Evolutionary conservation across 352 stramenopile genomes (phyloP).

Genomic region (Phytopythium delawarense): DNA sequence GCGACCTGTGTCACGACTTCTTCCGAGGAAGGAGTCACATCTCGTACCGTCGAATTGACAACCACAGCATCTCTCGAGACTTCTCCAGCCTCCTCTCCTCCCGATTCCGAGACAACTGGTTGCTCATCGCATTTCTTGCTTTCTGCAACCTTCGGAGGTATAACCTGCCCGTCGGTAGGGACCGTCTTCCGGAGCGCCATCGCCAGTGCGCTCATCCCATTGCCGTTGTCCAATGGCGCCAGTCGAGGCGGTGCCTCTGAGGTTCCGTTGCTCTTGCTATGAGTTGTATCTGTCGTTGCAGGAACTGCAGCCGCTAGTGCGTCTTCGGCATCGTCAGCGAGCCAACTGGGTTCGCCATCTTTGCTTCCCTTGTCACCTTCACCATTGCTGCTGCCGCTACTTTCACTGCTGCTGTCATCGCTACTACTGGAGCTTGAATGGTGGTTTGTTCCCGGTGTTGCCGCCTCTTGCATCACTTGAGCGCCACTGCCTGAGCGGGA

Average conservation of each 20-base stretch:
- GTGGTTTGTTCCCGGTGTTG: not conserved
- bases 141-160: not conserved
- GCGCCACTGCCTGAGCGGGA: conserved; percentile 1
- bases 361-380: conserved; percentile 12
- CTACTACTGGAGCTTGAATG: conserved; percentile 19
- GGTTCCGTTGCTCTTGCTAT: too few species aligned
- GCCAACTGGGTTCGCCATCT: conserved; percentile 1
- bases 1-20: not conserved
- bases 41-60: not conserved
- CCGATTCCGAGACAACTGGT: not conserved
- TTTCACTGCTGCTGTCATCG: conserved; percentile 21
- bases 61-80: not conserved
- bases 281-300: not conserved
- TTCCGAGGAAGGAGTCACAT: not conserved
- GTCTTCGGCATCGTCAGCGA: conserved; percentile 3
- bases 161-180: not conserved
- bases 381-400: conserved; percentile 28
- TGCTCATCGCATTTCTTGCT: not conserved
- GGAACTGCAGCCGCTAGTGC: not conserved
- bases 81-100: not conserved
- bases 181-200: not conserved
- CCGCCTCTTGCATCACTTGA: not conserved
- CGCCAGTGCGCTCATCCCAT: not conserved
- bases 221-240: too few species aligned
- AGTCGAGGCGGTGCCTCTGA: not conserved